Base-by-base conservation (phyloP, 139 green algal species). In the Coccomyxa sp. region DNA sequence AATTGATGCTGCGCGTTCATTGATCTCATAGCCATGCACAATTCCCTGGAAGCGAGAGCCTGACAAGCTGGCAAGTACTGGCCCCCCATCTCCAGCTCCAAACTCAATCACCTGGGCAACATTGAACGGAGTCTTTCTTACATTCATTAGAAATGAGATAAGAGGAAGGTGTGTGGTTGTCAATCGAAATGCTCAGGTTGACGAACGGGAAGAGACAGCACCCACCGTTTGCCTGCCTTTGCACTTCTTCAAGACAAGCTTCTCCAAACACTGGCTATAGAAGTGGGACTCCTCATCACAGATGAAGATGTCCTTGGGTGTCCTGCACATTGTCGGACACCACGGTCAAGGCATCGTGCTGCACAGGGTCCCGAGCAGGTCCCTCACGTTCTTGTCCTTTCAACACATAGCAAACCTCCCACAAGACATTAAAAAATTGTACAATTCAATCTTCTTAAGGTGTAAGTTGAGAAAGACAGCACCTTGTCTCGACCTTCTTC, bases 1-100 rank as follows among this genome's bases (percentile, higher is more conserved):
- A 32, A 91, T 23, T 1, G n/a, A 17, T 1, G 90, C 90, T 0
- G 90, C 86, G 1, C 32, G 80, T 1, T 83, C 77, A 78, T 89
- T 91, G 14, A 92, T 79, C 84, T 93, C 90, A 77, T 86, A 93
- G 21, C 86, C 90, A 51, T 89, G 82, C 31, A 83, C 75, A n/a
- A 67, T 17, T 58, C 15, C 51, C 38, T 51, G 38, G 38, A 51
- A 51, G 63, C 63, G 63, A 76, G 31, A 76, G 25, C 59, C 58
- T 18, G 45, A 32, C 27, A 76, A 81, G 38, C 51, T n/a, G 16
- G 78, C 60, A 10, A 93, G 88, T 10, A 91, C 83, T 10, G 87
- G 83, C 7, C 67, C 81, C 23, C 90, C 90, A 59, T 93, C 88
- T 10, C 90, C 90, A 15, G 86, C 79, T 3, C 90, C 90, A 81